Evolutionary conservation across 192 early-diverging fungal genomes (phyloP), one percentile per base, ranked within the genome.

Genomic region (Linnemannia hyalina): DNA sequence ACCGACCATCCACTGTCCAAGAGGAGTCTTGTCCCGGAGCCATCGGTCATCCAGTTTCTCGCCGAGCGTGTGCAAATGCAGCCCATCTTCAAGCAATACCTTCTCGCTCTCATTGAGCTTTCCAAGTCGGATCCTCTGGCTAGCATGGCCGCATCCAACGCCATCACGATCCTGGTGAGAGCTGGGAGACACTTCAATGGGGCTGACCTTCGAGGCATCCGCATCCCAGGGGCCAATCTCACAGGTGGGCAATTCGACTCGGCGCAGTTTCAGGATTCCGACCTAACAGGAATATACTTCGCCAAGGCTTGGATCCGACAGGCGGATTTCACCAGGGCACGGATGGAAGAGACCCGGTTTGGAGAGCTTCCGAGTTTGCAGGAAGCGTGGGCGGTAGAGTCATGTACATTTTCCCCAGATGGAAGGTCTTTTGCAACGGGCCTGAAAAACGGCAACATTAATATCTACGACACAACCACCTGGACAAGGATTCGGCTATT

Each of bases 121-220:
- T 73, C 71, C 38, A 73, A 49, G 11, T 29, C 44, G 4, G 42
- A 73, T 20, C 8, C 40, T 11, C 7, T 0, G 3, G 71, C 71
- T 2, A 73, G 44, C 11, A n/a, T 11, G 9, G 71, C 71, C 0
- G 44, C 71, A 23, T n/a, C 71, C 4, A 73, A 73, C 11, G 71
- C 44, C 4, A 73, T 73, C 42, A 73, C 44, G 9, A 73, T 73
- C 42, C 44, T 73, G 22, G n/a, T 73, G 41, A 41, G n/a, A 49
- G 42, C 71, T 1, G 71, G 71, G 0, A n/a, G 11, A 0, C 71
- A 3, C 23, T 73, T 73, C 26, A 49, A 44, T 29, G n/a, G 71
- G 0, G 71, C 36, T 6, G 71, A 73, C 29, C n/a, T 73, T 22
- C 40, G 42, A 15, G 44, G 71, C 8, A n/a, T 73, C 11, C 71